Base-by-base conservation (phyloP, 441 rosid genomes). In the Adansonia rubrostipa region DNA sequence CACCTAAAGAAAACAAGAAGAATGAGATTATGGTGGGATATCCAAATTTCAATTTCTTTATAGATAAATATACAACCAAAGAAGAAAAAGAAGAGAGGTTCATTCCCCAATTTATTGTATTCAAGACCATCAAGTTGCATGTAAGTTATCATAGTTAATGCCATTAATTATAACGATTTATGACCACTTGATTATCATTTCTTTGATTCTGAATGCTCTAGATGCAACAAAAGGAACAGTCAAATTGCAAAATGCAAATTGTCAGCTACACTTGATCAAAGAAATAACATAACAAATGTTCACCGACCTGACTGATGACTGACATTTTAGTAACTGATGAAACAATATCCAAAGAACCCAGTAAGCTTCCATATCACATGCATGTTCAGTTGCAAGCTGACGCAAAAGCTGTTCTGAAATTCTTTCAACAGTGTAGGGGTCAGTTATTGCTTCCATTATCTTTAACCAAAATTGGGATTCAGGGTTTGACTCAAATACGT, bases 261-360 rank as follows among this genome's bases (percentile, higher is more conserved):
- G 14, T 54, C 75, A 14, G 28, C 78, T 67, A 71, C 20, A 62
- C 61, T 56, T 44, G 61, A 47, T 33, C 22, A 44, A 44, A 51
- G 20, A 67, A 77, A 80, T 65, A 76, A 45, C 20, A 42, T 56
- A 72, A 36, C 28, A 72, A 36, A 36, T 65, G 50, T 77, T 74
- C 77, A 71, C 98, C 58, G 72, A 90, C 98, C 98, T 92, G 84
- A 90, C 77, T 45, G 96, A 88, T 77, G 87, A 83, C 33, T 89
- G 88, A 61, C 84, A 80, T 69, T 84, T 77, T 51, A 91, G 68
- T 80, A 79, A 75, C 66, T 51, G 82, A 82, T 87, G 87, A 87
- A 89, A 96, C 88, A 93, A 80, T 66, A 87, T 78, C 97, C 98
- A 92, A 73, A 93, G 83, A 71, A 83, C 87, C 97, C 98, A 94